Percentiles rank a stretch among this genome's conserved stretches.
Evolutionary conservation across 2,329 filamentous ascomycete genomes (phyloP).

Genomic region (Sarocladium brachiariae): DNA sequence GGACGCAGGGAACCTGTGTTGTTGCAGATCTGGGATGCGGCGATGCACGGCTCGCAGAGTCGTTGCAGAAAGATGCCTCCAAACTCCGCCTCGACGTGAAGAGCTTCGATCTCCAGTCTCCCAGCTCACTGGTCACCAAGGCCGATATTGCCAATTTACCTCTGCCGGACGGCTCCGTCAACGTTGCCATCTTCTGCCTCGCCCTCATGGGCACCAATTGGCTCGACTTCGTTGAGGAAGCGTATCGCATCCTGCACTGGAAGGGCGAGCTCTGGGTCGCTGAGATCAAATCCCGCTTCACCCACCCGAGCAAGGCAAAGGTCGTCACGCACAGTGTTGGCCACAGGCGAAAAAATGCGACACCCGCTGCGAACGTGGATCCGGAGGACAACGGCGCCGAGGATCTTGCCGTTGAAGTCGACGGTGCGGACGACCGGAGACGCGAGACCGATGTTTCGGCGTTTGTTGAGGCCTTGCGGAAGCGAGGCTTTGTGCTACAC

Average conservation of each 20-base stretch:
- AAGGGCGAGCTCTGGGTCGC: conserved; percentile 96
- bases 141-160: conserved; percentile 86
- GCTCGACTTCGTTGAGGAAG: conserved; percentile 94
- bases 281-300: conserved; percentile 91
- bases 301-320: conserved; percentile 31
- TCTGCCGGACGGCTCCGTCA: conserved; percentile 64
- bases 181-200: conserved; percentile 90
- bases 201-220: conserved; percentile 99
- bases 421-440: conserved; percentile 55
- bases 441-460: conserved; percentile 79
- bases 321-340: conserved; percentile 65
- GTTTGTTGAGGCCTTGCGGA: conserved; percentile 76
- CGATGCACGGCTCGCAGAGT: conserved; percentile 72
- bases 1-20: conserved; percentile 64
- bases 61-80: conserved; percentile 55
- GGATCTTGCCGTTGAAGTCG: conserved; percentile 62
- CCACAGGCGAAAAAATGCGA: conserved; percentile 48
- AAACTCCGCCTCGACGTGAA: conserved; percentile 67
- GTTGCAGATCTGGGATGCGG: conserved; percentile 93
- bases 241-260: conserved; percentile 83
- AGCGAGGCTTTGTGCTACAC: conserved; percentile 79
- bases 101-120: conserved; percentile 81
- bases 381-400: conserved; percentile 41
- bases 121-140: conserved; percentile 69
- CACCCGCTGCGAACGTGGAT: conserved; percentile 35